Evolutionary conservation across 2,329 filamentous ascomycete genomes (phyloP), one percentile per base, ranked within the genome.

Genomic region (Sarocladium oryzae): DNA sequence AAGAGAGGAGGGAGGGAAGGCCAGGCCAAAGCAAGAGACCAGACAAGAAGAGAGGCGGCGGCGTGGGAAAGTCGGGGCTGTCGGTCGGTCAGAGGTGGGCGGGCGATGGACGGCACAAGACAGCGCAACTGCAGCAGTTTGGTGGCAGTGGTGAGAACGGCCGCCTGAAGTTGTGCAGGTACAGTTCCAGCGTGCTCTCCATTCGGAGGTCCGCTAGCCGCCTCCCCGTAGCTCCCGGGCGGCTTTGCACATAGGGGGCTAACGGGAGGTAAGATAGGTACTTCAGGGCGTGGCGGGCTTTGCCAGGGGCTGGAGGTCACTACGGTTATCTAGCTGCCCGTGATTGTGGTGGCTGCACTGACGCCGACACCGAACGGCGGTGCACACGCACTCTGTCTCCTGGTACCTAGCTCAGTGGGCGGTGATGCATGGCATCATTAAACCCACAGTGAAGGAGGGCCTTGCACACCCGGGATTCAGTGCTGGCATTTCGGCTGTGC

Each of bases 131-230:
- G 16, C 35, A 18, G n/a, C n/a, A n/a, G n/a, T n/a, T n/a, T n/a
- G n/a, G n/a, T 40, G 36, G 36, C n/a, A 18, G 36, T 10, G n/a
- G 16, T 40, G 33, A n/a, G 15, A 40, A 20, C 16, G 37, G 37
- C 8, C 37, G 16, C 6, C 16, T 21, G 6, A 20, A 20, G 20
- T 8, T 21, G 15, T 7, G 37, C 18, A 23, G 6, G 16, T 4
- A 7, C 37, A 26, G 40, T 9, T 16, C 9, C 24, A n/a, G 18
- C 40, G 7, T 26, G 4, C 10, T n/a, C n/a, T n/a, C n/a, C n/a
- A n/a, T n/a, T n/a, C 43, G 43, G 43, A 48, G 43, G 43, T 48
- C 43, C 43, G 43, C 43, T 48, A 48, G 43, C 43, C 43, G 43
- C 43, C 40, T 40, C 36, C 11, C 43, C 43, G 43, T 48, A 48